Base-by-base conservation (phyloP, 257 asterid species). In the Linderniella brevidens region DNA sequence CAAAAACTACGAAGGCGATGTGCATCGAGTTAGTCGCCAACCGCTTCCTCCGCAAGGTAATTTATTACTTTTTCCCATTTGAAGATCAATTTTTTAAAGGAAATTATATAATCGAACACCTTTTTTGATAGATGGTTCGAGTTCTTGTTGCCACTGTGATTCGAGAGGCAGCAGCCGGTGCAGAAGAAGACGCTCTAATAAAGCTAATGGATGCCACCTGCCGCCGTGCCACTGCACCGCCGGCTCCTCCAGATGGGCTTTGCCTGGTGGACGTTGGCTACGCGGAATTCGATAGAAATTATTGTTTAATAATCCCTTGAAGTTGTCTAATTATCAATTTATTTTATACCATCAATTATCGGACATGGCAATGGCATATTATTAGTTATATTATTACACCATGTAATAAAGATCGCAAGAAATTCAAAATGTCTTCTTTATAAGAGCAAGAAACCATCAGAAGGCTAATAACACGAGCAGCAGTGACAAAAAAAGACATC, bases 121-220 rank as follows among this genome's bases (percentile, higher is more conserved):
- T 8, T 16, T 17, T 46, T 10, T 61, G 36, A 43, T 66, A 88
- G 98, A 90, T 90, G 98, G 85, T 90, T 58, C 77, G 98, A 48
- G 98, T 90, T 52, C 85, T 90, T 54, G 98, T 90, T 51, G 96
- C 96, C 35, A 90, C 95, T 0, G 77, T 77, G 19, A 65, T 88
- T 18, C 73, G 98, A 60, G 98, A 88, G 72, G 95, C 98, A 18
- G 94, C 90, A 37, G 96, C 98, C 9, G 96, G 94, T 43, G 96
- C 96, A 3, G 87, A 69, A 8, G 93, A 77, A 4, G 88, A 78
- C 52, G 75, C 82, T 14, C 58, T 90, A 71, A 64, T 81, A 59
- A 79, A 68, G 70, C 77, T 90, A 72, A 81, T 81, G 81, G 96
- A 78, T 17, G 94, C 98, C 32, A 74, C 94, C 0, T 88, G 98